Evolutionary conservation across 176 grass and related monocot species (phyloP), one percentile per base, ranked within the genome.

Genomic region (Oryza meridionalis): DNA sequence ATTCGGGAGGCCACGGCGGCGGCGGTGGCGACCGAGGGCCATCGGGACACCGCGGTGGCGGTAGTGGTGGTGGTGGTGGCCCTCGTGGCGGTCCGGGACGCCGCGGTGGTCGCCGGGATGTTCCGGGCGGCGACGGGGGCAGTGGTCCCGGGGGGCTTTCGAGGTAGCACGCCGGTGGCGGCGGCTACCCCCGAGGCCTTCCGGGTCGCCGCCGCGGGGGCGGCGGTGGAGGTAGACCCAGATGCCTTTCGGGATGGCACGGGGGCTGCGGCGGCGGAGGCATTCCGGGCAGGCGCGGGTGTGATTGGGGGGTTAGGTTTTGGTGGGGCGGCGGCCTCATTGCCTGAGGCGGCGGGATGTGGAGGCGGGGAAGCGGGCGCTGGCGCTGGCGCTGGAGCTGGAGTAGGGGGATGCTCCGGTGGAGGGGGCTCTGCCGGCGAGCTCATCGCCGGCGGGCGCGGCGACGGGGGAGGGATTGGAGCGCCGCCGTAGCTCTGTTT

Each of bases 261-360:
- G 51, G 17, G 51, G 51, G 17, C 51, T 14, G 24, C 17, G 10
- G 77, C 38, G 17, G 50, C 0, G 29, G 53, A 33, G 19, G 46
- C 14, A n/a, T 58, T 45, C 24, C 7, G 25, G 17, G 9, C 19
- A 47, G 73, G 29, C 42, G 22, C 16, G 1, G 73, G 19, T 75
- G 21, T 19, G 32, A 58, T 43, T 73, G 44, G 5, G 37, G 58
- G 80, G 11, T 44, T 88, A 78, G 86, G 79, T 88, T 88, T 82
- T 65, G 66, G 79, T 13, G 73, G 44, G 71, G 76, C 19, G 50
- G 55, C 62, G 21, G 66, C 65, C 65, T 69, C 68, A 44, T 63
- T 11, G 47, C 75, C 46, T 22, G 63, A 55, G 75, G 27, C 79
- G 29, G 76, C 62, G 22, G 67, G 43, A n/a, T 73, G 75, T 40